phyloP scores from a whole-genome alignment of 2,329 filamentous ascomycete species.

The Neophaeococcomyces mojaviensis region DNA sequence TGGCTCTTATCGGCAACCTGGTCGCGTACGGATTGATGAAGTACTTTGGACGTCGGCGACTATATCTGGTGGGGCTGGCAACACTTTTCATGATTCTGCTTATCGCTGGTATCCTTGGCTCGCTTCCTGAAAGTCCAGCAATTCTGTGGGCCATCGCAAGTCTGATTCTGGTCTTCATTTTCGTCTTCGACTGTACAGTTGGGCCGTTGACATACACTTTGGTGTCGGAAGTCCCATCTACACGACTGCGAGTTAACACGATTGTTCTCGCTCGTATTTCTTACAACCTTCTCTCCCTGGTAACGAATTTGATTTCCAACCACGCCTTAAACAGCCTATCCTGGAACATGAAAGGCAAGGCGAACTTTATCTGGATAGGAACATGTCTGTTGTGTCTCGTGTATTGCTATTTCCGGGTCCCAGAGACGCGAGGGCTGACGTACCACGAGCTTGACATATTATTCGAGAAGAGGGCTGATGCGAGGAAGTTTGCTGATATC shows the following conservation, averaged over 20 bases:
- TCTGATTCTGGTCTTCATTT: slow-evolving; percentile 45
- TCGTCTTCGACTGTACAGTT: slow-evolving; percentile 45
- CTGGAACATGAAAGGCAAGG: slow-evolving; percentile 28
- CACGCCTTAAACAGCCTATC: slow-evolving; percentile 23
- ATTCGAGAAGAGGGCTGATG: slow-evolving; percentile 31
- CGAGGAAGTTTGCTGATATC: slow-evolving; percentile 27
- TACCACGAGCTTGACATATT: slow-evolving; percentile 35
- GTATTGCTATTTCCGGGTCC: slow-evolving; percentile 32
- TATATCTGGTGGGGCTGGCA: slow-evolving; percentile 68
- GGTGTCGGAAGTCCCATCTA: slow-evolving; percentile 46
- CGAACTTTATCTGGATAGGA: slow-evolving; percentile 34
- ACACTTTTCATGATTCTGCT: slow-evolving; percentile 51
- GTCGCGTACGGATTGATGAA: slow-evolving; percentile 73
- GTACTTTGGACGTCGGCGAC: slow-evolving; percentile 63
- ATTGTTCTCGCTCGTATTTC: slow-evolving; percentile 44
- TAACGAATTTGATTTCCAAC: slow-evolving; percentile 23
- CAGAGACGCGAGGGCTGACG: slow-evolving; percentile 34
- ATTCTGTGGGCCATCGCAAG: slow-evolving; percentile 30
- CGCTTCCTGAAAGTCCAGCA: slow-evolving; percentile 12
- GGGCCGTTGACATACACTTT: slow-evolving; percentile 47
- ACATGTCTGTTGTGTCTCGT: slow-evolving; percentile 24
- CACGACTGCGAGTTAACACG: slow-evolving; percentile 46
- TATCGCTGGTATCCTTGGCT: slow-evolving; percentile 25
- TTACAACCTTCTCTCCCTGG: slow-evolving; percentile 51
- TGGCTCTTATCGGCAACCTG: slow-evolving; percentile 71